Percentiles rank a stretch among this genome's conserved stretches.
phyloP scores from a whole-genome alignment of 768 basidiomycete genomes.

The Boletus fagicola region DNA sequence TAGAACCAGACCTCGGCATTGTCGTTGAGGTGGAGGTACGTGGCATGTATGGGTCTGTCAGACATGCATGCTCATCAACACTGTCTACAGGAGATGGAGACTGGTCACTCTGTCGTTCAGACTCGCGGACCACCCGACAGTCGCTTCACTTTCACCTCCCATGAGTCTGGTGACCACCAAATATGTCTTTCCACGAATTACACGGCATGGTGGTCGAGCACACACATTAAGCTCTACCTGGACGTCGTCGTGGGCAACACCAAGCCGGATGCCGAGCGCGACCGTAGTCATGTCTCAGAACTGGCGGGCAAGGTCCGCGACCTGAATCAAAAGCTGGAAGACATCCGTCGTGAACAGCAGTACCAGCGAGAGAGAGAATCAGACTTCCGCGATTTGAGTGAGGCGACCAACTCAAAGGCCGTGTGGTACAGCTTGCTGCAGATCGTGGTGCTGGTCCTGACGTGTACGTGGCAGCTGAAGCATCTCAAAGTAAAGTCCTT shows the following conservation, averaged over 20 bases:
- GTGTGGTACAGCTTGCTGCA: conserved; percentile 94
- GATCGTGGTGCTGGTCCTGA: conserved; percentile 77
- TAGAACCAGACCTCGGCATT: conserved; percentile 80
- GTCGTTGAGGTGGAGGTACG: conserved; percentile 87
- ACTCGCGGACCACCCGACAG: conserved; percentile 90
- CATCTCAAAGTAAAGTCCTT: conserved; percentile 72
- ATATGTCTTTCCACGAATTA: conserved; percentile 95
- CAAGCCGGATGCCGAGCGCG: conserved; percentile 82
- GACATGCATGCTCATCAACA: not conserved
- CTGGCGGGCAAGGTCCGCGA: conserved; percentile 84
- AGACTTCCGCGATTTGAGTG: conserved; percentile 85
- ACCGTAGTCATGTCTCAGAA: conserved; percentile 81
- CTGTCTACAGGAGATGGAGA: conserved; percentile 73
- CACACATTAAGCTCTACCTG: conserved; percentile 92
- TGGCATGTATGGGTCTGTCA: conserved; percentile 8
- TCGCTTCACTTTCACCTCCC: conserved; percentile 96
- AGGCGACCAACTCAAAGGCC: conserved; percentile 85
- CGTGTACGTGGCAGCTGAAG: conserved; percentile 90
- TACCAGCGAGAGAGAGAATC: conserved; percentile 96
- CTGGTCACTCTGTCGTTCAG: conserved; percentile 76
- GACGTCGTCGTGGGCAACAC: conserved; percentile 90
- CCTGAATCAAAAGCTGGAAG: conserved; percentile 89
- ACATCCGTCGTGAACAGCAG: conserved; percentile 92
- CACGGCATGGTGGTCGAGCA: conserved; percentile 80
- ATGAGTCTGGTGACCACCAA: conserved; percentile 94